A percentile compares a stretch with the other conserved stretches of the same genome.
phyloP scores from a whole-genome alignment of 306 rosid genomes.

The Cyclanthera cordifolia region DNA sequence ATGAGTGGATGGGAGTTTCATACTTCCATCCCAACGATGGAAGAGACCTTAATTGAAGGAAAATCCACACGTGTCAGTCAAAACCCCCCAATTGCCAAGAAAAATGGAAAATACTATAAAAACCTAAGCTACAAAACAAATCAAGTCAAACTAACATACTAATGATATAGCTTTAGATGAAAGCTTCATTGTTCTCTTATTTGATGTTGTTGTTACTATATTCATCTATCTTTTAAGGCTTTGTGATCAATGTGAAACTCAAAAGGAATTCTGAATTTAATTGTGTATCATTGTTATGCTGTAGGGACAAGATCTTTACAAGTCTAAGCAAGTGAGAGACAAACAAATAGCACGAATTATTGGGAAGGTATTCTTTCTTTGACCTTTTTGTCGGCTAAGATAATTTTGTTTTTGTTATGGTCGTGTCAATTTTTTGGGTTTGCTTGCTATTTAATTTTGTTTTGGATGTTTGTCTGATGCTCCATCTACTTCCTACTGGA shows the following conservation, averaged over 20 bases:
- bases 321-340: constrained; percentile 75
- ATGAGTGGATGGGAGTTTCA: not conserved
- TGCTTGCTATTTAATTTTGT: not conserved
- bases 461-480: not conserved
- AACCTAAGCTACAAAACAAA: not conserved
- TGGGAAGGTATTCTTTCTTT: constrained; percentile 51
- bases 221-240: not conserved
- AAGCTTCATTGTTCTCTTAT: not conserved
- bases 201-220: not conserved
- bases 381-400: constrained; percentile 1
- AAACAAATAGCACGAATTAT: constrained; percentile 74
- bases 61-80: not conserved
- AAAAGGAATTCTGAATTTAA: not conserved
- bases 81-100: not conserved
- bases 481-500: not conserved
- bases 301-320: constrained; percentile 74
- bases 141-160: not conserved
- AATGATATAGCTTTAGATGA: not conserved
- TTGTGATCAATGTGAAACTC: not conserved
- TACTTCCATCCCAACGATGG: not conserved
- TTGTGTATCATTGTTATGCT: not conserved
- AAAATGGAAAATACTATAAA: not conserved
- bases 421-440: not conserved
- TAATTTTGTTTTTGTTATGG: not conserved
- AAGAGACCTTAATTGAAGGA: not conserved